Percentiles rank a stretch among this genome's conserved stretches.
Evolutionary conservation across 2,329 filamentous ascomycete species (phyloP).

Genomic region (Xylaria sp.): DNA sequence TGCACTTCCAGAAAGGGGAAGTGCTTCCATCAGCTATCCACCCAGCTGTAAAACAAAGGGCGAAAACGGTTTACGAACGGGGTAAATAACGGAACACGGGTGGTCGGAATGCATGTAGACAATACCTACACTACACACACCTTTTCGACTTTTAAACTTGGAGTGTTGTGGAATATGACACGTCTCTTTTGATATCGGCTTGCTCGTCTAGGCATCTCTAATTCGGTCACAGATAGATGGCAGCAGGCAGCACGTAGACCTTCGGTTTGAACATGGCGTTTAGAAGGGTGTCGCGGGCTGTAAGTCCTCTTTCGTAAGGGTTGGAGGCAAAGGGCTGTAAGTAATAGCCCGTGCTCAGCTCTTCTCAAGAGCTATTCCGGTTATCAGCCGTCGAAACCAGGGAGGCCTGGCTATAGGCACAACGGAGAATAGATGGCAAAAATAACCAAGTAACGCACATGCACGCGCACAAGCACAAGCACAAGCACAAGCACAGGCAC

Average conservation of each 20-base stretch:
- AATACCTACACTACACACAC: not conserved
- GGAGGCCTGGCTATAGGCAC: not conserved
- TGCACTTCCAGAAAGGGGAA: constrained; percentile 32
- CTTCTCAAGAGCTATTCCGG: constrained; percentile 2
- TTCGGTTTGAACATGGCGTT: too few relatives aligned
- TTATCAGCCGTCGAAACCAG: not conserved
- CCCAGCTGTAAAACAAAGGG: not conserved
- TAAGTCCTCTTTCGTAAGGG: not conserved
- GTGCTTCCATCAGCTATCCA: constrained; percentile 1
- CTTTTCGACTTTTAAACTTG: not conserved
- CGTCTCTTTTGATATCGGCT: not conserved
- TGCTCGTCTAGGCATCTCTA: not conserved
- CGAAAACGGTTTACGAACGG: constrained; percentile 25
- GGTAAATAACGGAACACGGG: constrained; percentile 15
- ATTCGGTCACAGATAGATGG: not conserved
- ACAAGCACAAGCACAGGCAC: not conserved
- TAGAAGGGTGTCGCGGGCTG: not conserved
- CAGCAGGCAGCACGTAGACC: not conserved
- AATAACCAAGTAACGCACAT: not conserved
- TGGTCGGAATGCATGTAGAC: not conserved
- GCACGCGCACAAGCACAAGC: not conserved
- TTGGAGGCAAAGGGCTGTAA: constrained; percentile 8
- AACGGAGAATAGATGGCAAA: not conserved
- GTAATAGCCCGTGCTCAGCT: not conserved
- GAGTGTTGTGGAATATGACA: constrained; percentile 16